These are phyloP conservation scores for Clonostachys sp. DNA, from an alignment of 2,329 filamentous ascomycete species.

Conservation along the genomic window DNA sequence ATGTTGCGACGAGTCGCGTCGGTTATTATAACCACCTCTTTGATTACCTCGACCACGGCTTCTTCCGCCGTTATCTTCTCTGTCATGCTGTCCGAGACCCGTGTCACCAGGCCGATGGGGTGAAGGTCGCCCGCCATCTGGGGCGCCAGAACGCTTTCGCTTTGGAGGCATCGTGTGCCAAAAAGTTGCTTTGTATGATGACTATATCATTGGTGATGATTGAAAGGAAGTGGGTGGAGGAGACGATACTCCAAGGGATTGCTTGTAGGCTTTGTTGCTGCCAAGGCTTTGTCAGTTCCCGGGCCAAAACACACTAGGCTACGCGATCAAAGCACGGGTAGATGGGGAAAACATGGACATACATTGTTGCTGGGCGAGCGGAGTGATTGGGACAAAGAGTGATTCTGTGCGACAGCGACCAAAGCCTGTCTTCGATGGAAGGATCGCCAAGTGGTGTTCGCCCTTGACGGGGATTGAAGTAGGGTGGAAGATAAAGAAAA, in stretches of 20 bases:
- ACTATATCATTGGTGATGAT: not conserved
- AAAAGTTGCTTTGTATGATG: constrained; percentile 4
- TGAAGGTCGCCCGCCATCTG: constrained; percentile 49
- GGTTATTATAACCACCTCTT: constrained; percentile 4
- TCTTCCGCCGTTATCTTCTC: constrained; percentile 41
- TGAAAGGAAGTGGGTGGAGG: not conserved
- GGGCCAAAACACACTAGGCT: too few species aligned
- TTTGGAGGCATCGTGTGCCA: constrained; percentile 48
- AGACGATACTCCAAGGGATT: not conserved
- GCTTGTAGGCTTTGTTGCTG: not conserved
- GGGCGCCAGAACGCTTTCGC: constrained; percentile 51
- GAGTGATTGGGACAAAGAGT: too few species aligned
- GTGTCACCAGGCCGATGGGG: constrained; percentile 59
- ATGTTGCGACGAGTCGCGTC: constrained; percentile 4
- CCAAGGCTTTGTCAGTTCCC: not conserved
- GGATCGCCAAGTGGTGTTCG: too few species aligned
- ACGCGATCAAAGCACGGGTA: too few species aligned
- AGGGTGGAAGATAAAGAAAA: not conserved
- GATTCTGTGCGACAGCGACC: too few species aligned
- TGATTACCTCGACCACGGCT: constrained; percentile 39
- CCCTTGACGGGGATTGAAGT: not conserved
- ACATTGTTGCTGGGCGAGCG: too few species aligned
- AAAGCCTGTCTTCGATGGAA: too few species aligned
- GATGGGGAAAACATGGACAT: too few species aligned
- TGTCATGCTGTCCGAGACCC: constrained; percentile 51